Evolutionary conservation across 2,329 filamentous ascomycete genomes (phyloP), one percentile per base, ranked within the genome.

Genomic region (Aspergillus candidus): DNA sequence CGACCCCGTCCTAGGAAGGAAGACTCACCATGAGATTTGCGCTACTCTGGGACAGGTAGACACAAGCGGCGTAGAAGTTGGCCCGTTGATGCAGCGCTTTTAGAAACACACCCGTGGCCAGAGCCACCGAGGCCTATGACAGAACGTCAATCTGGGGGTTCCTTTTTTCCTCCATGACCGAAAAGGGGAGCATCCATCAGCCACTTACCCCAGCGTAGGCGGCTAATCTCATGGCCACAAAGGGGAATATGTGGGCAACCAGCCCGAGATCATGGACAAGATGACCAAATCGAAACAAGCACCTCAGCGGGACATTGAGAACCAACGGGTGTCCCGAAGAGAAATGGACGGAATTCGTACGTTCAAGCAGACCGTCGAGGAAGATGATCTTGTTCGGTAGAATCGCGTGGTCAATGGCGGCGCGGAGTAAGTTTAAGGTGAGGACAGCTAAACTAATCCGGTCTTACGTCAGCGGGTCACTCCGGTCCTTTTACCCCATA

Each of bases 11-110:
- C 41, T 44, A 40, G 32, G 41, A 36, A 41, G 41, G 48, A 47
- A 43, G 40, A 69, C 79, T 56, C 67, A 93, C 87, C 80, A 97
- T 86, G 41, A 97, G 74, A 64, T 91, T 97, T 58, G 94, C 84
- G 72, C 93, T 97, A 69, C 89, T 96, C 70, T 97, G 91, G 33
- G 90, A 88, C 40, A 98, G 81, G 70, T 97, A 95, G 38, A 98
- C 93, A 71, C 89, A 93, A 54, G 93, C 90, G 43, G 91, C 94
- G 72, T 98, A 98, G 76, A 97, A 98, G 71, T 98, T 98, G 52
- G 93, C 84, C 53, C 93, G 82, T 71, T 97, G 88, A 62, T 93
- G 86, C 69, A 97, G 91, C 50, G 93, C 91, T 63, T 90, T 93
- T 46, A 94, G 71, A 48, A 96, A 77, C 47, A 95, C 89, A 58